Evolutionary conservation across 306 rosid genomes (phyloP).

Genomic region (Cicer yamashitae): DNA sequence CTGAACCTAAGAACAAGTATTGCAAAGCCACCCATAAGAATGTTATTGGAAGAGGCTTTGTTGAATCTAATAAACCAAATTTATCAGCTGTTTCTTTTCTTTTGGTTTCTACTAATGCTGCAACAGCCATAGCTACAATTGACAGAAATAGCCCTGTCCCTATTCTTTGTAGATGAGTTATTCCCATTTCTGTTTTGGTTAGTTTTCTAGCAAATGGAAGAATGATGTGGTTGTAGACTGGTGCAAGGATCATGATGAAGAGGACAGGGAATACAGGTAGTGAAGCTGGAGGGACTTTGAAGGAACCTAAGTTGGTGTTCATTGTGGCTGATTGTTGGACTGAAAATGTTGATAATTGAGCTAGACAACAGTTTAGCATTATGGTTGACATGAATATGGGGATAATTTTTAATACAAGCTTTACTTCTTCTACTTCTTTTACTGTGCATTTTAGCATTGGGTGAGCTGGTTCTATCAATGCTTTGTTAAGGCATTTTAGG

Average conservation of each 20-base stretch:
- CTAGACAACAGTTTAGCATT: conserved; percentile 81
- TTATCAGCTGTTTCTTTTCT: conserved; percentile 58
- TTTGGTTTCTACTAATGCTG: conserved; percentile 80
- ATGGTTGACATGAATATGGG: conserved; percentile 78
- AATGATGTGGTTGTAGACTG: conserved; percentile 64
- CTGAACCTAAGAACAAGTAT: conserved; percentile 76
- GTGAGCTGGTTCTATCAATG: conserved; percentile 53
- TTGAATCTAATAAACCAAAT: conserved; percentile 48
- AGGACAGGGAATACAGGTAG: conserved; percentile 74
- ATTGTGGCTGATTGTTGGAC: conserved; percentile 85
- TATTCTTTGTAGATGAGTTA: conserved; percentile 68
- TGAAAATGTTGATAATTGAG: conserved; percentile 87
- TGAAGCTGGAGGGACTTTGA: conserved; percentile 86
- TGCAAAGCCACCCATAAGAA: conserved; percentile 79
- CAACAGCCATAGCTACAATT: conserved; percentile 76
- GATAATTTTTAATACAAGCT: conserved; percentile 59
- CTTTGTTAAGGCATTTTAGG: conserved; percentile 65
- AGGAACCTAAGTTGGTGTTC: conserved; percentile 69
- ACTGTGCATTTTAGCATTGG: conserved; percentile 58
- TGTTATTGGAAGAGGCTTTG: conserved; percentile 64
- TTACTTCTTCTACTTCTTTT: conserved; percentile 75
- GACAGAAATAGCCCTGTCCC: conserved; percentile 74
- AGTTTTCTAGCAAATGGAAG: conserved; percentile 61
- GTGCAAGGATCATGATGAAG: conserved; percentile 76
- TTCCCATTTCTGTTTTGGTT: conserved; percentile 70